Base-by-base conservation (phyloP, 306 rosid genomes). In the Prinsepia uniflora region DNA sequence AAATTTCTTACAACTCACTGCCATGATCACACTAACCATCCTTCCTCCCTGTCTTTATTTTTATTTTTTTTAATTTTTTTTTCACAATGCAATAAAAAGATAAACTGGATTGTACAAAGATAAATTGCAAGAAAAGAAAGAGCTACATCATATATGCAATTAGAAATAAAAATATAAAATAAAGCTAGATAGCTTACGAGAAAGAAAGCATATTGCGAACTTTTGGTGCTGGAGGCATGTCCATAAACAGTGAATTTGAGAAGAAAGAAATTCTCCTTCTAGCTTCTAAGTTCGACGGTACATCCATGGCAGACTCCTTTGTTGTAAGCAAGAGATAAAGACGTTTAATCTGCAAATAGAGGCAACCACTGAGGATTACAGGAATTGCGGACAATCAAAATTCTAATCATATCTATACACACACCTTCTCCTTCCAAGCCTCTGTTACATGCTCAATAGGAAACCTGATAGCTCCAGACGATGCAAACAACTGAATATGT, bases 241-340 rank as follows among this genome's bases (percentile, higher is more conserved):
- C 87, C 98, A 94, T 94, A 83, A 84, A 94, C 75, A 94, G 76
- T 53, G 98, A 94, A 87, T 94, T 94, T 55, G 97, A 90, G 80
- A 94, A 94, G 84, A 89, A 94, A 3, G 98, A 89, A 66, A 94
- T 94, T 3, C 98, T 89, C 77, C 98, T 80, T 82, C 92, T 90
- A 63, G 98, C 98, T 85, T 94, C 98, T 58, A 94, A 89, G 80
- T 94, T 94, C 76, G 97, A 91, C 3, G 98, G 98, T 18, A 94
- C 98, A 70, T 91, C 97, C 97, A 94, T 94, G 65, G 97, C 98
- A 67, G 98, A 94, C 83, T 94, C 98, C 84, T 94, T 94, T 59
- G 97, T 89, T 2, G 97, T 89, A 71, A 94, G 97, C 81, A 94
- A 83, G 40, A 94, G 76, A 78, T 67, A 50, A 59, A 94, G 90